Conservation (phyloP, 2,329 filamentous ascomycete genomes). For the Gremmenia infestans region DNA sequence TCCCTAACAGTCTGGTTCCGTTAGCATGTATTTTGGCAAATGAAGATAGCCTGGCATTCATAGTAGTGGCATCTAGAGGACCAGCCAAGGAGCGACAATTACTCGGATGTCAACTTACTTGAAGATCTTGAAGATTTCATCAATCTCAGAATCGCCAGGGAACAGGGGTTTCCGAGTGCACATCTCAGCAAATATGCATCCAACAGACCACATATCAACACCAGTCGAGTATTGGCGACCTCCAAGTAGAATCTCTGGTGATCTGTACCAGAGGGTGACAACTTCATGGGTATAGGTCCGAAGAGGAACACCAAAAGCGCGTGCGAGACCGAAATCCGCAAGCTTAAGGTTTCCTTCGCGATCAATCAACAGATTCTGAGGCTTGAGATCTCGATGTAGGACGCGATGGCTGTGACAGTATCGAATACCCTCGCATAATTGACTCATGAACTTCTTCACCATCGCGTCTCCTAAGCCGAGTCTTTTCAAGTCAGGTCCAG, state of each 20-base stretch:
- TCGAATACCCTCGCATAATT: slow-evolving; percentile 75
- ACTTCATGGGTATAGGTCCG: slow-evolving; percentile 94
- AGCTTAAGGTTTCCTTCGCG: slow-evolving; percentile 84
- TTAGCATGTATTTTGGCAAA: slow-evolving; percentile 15
- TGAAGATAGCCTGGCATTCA: neutral
- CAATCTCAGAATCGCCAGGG: slow-evolving; percentile 87
- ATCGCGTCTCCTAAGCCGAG: slow-evolving; percentile 73
- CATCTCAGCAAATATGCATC: slow-evolving; percentile 96
- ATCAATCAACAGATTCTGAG: slow-evolving; percentile 71
- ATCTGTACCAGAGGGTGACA: slow-evolving; percentile 88
- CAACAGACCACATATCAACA: slow-evolving; percentile 94
- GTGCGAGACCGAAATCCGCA: slow-evolving; percentile 83
- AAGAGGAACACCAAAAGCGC: slow-evolving; percentile 88
- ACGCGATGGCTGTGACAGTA: slow-evolving; percentile 89
- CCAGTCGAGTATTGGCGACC: slow-evolving; percentile 90
- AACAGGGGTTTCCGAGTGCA: slow-evolving; percentile 90
- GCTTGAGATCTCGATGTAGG: slow-evolving; percentile 55
- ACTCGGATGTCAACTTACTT: slow-evolving; percentile 46
- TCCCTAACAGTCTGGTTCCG: slow-evolving; percentile 63
- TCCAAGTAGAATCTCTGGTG: slow-evolving; percentile 84
- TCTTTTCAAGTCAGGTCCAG: slow-evolving; percentile 55
- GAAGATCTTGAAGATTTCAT: slow-evolving; percentile 95
- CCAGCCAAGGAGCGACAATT: no score
- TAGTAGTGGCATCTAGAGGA: no score
- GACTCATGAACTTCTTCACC: slow-evolving; percentile 90